These are phyloP conservation scores for Terfezia claveryi DNA, from an alignment of 495 filamentous ascomycete genomes.

Conservation along the genomic window DNA sequence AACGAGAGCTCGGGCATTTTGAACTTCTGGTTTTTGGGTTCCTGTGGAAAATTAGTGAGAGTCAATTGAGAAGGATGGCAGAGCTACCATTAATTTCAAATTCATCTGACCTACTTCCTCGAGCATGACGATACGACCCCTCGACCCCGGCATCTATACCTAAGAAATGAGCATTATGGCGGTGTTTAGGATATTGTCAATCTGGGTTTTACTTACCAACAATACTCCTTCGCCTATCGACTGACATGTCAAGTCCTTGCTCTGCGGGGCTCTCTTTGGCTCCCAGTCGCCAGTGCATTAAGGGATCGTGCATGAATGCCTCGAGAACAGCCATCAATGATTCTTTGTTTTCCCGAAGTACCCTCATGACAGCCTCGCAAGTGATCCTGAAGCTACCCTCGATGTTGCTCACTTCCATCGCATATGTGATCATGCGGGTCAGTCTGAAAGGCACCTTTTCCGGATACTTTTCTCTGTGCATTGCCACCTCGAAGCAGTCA, in stretches of 20 bases:
- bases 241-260: conserved; percentile 1
- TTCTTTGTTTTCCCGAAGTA: conserved; percentile 89
- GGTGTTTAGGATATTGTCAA: no score
- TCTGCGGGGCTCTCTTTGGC: conserved; percentile 43
- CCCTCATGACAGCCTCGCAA: conserved; percentile 95
- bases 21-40: conserved; percentile 42
- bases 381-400: conserved; percentile 94
- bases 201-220: conserved; percentile 2
- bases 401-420: conserved; percentile 99
- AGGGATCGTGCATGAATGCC: conserved; percentile 96
- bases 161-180: no score
- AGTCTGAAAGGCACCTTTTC: conserved; percentile 94
- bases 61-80: background rate
- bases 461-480: conserved; percentile 98
- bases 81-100: conserved; percentile 13
- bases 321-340: conserved; percentile 95
- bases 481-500: conserved; percentile 97
- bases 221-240: conserved; percentile 9
- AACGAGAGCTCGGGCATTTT: conserved; percentile 81
- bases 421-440: conserved; percentile 94
- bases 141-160: conserved; percentile 1
- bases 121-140: background rate
- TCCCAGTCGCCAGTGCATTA: conserved; percentile 90
- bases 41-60: conserved; percentile 5
- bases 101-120: conserved; percentile 1